Percentiles rank a stretch among this genome's conserved stretches.
phyloP scores from a whole-genome alignment of 1,284 basidiomycete genomes.

The Grifola frondosa region DNA sequence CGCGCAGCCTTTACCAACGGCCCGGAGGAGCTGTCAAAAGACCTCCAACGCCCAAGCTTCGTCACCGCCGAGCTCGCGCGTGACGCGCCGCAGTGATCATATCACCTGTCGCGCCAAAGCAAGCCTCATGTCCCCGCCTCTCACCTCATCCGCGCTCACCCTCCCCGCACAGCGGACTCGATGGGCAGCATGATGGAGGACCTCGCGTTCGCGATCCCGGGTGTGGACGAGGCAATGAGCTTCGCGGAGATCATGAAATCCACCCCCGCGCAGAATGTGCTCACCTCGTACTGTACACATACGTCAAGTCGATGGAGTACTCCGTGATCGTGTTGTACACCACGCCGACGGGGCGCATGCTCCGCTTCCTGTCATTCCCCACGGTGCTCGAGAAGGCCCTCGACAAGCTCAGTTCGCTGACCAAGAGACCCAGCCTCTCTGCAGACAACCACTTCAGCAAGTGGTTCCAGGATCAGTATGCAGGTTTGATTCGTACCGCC shows the following conservation, averaged over 20 bases:
- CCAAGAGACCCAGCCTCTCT: conserved; percentile 3
- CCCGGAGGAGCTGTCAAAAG: conserved; percentile 78
- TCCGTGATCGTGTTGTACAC: conserved; percentile 99
- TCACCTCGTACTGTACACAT: conserved; percentile 46
- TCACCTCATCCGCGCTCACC: conserved; percentile 6
- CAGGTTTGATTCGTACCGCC: background rate
- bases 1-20: conserved; percentile 67
- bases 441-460: too few relatives aligned
- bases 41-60: conserved; percentile 74
- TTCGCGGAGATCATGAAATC: conserved; percentile 99
- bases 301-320: conserved; percentile 99
- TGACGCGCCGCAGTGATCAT: conserved; percentile 92
- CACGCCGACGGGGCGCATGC: conserved; percentile 95
- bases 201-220: conserved; percentile 96
- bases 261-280: background rate
- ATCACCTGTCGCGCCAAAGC: conserved; percentile 86
- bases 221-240: conserved; percentile 99
- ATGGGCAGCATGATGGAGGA: conserved; percentile 99
- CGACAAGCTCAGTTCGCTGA: conserved; percentile 90
- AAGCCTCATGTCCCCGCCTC: conserved; percentile 49
- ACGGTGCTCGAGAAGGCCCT: conserved; percentile 96
- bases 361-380: conserved; percentile 98
- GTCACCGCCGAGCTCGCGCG: conserved; percentile 86
- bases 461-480: too few relatives aligned
- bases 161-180: conserved; percentile 64